Evolutionary conservation across 371 early-diverging fungal genomes (phyloP), one percentile per base, ranked within the genome.

Genomic region (Batkoa obscura): DNA sequence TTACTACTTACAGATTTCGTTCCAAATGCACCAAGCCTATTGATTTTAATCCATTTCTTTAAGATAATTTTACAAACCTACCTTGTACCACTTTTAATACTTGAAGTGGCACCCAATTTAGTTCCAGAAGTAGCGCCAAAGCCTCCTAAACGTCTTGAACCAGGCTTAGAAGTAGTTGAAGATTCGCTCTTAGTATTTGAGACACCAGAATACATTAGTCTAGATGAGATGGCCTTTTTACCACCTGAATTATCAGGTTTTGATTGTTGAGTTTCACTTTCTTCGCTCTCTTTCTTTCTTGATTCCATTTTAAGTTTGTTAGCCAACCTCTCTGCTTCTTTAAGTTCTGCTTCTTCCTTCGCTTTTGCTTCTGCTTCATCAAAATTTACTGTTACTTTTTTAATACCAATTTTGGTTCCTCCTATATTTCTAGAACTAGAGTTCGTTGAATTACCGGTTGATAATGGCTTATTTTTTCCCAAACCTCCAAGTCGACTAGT

Each of bases 291-390:
- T 43, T 34, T 32, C 23, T 23, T 23, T 23, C 23, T 23, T 30
- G 15, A 35, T 15, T 43, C 34, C 43, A 45, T 8, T 8, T 17
- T 10, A 15, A 31, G 33, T 5, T 4, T 17, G 4, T 10, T 3
- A 3, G 56, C n/a, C 4, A 30, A 13, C 33, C 15, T 32, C 32
- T 39, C 30, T 6, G 31, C 45, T 9, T 9, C 42, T 12, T 43
- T 55, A 10, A 31, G 42, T 17, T 83, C 86, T 30, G 80, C 83
- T 62, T 87, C 91, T 56, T 79, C 81, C 61, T 86, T 86, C 2
- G 94, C 96, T 34, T 77, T 74, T 10, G 89, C 84, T 59, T 89
- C 92, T 1, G 88, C 90, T 61, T 84, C 90, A 50, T 90, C 96
- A 73, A 94, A 94, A 66, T 85, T 86, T 60, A 80, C 72, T 35